Conservation (phyloP, 139 green algal genomes). For the Chlorella vulgaris region DNA sequence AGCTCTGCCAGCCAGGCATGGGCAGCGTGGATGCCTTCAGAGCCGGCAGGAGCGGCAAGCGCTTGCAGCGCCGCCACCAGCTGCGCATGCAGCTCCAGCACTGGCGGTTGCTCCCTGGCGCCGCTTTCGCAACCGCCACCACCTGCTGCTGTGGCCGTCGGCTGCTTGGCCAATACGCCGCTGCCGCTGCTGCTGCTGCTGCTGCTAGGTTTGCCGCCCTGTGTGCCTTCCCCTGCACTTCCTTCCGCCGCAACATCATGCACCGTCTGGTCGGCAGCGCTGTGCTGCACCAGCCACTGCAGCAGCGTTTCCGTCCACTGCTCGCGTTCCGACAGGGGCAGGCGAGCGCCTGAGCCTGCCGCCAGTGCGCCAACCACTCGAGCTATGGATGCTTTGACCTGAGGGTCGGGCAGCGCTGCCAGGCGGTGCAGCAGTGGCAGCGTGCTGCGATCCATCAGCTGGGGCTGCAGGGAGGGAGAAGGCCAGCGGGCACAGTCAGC, state of each 20-base stretch:
- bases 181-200: not conserved
- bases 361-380: constrained; percentile 38
- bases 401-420: not conserved
- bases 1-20: constrained; percentile 73
- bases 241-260: not conserved
- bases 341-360: not conserved
- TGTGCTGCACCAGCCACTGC: constrained; percentile 40
- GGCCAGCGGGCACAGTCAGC: not conserved
- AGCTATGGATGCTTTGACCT: constrained; percentile 32
- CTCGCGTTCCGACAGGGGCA: constrained; percentile 17
- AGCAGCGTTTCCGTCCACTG: constrained; percentile 46
- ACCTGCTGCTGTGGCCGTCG: not conserved
- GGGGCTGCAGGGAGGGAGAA: not conserved
- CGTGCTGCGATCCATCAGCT: constrained; percentile 38
- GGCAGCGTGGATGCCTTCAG: constrained; percentile 58
- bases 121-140: not conserved
- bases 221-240: not conserved
- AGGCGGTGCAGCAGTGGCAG: constrained; percentile 53
- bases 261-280: not conserved
- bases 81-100: not conserved
- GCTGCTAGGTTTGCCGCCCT: not conserved
- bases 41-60: constrained; percentile 48
- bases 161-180: not conserved
- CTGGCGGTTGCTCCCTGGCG: not conserved
- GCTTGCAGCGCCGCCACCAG: constrained; percentile 17